Percentiles rank a stretch among this genome's conserved stretches.
These are phyloP conservation scores for Fragaria iinumae DNA, from an alignment of 306 rosid species.

Conservation along the genomic window DNA sequence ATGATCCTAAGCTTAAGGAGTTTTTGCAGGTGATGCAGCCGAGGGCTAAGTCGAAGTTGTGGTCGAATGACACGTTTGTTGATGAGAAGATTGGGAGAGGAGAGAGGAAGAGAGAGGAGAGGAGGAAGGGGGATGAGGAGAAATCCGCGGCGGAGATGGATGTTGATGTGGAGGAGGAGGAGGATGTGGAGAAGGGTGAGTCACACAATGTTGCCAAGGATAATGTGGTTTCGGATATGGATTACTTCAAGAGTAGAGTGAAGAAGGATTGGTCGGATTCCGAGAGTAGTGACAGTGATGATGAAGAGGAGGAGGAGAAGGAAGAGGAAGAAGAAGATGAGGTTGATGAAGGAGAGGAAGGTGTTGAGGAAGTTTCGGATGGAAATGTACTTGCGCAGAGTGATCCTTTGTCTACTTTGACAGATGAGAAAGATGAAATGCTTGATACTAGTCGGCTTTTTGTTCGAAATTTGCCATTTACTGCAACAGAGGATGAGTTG, in stretches of 20 bases:
- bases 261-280: slow-evolving; percentile 81
- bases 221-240: slow-evolving; percentile 62
- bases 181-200: slow-evolving; percentile 26
- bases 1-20: slow-evolving; percentile 64
- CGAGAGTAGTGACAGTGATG: slow-evolving; percentile 50
- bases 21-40: slow-evolving; percentile 88
- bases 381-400: slow-evolving; percentile 26
- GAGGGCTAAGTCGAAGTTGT: slow-evolving; percentile 65
- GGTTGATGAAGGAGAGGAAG: slow-evolving; percentile 26
- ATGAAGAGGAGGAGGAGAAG: slow-evolving; percentile 11
- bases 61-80: slow-evolving; percentile 66
- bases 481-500: slow-evolving; percentile 80
- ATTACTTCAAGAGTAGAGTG: slow-evolving; percentile 82
- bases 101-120: slow-evolving; percentile 24
- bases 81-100: slow-evolving; percentile 21
- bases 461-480: slow-evolving; percentile 84
- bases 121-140: slow-evolving; percentile 32
- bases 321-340: slow-evolving; percentile 29
- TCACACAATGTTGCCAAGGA: slow-evolving; percentile 34
- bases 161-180: slow-evolving; percentile 5
- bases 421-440: slow-evolving; percentile 45
- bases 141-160: slow-evolving; percentile 27
- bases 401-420: slow-evolving; percentile 29
- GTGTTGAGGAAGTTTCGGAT: slow-evolving; percentile 9
- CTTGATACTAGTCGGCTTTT: slow-evolving; percentile 67